These are phyloP conservation scores for Hemisphaericaspora lyxosophila DNA, from an alignment of 1,139 yeast genomes.

Conservation along the genomic window DNA sequence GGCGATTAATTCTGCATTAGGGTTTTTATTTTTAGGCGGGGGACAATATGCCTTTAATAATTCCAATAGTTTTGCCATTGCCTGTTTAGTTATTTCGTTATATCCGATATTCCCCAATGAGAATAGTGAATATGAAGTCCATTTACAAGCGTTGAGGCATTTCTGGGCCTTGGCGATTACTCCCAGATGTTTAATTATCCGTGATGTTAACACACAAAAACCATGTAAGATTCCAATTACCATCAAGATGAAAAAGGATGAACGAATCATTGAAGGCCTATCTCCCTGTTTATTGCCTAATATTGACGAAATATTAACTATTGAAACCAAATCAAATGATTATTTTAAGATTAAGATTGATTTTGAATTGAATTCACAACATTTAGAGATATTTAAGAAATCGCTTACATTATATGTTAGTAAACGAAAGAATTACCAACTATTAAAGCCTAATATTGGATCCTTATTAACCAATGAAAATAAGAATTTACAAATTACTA, in stretches of 20 bases:
- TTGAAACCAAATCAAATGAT: constrained; percentile 43
- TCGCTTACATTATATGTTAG: constrained; percentile 52
- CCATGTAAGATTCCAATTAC: constrained; percentile 54
- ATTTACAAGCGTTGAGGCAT: constrained; percentile 83
- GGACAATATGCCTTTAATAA: constrained; percentile 83
- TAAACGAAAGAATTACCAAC: constrained; percentile 43
- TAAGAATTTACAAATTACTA: constrained; percentile 29
- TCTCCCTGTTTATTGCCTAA: constrained; percentile 77
- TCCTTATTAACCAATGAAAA: constrained; percentile 38
- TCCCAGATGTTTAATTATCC: constrained; percentile 72
- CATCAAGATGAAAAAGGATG: constrained; percentile 43
- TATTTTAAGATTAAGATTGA: constrained; percentile 47
- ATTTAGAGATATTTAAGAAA: constrained; percentile 44
- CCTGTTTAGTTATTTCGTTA: constrained; percentile 68
- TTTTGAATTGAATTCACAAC: constrained; percentile 36
- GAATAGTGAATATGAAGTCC: constrained; percentile 50
- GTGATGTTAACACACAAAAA: constrained; percentile 63
- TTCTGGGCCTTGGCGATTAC: constrained; percentile 89
- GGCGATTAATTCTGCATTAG: constrained; percentile 82
- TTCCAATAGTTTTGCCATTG: constrained; percentile 66
- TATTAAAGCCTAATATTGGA: constrained; percentile 36
- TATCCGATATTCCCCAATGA: constrained; percentile 70
- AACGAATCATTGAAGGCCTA: constrained; percentile 21
- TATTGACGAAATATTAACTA: constrained; percentile 43
- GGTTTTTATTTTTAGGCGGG: constrained; percentile 86